Conservation (phyloP, 1,139 yeast species). For the Candida albicans region DNA sequence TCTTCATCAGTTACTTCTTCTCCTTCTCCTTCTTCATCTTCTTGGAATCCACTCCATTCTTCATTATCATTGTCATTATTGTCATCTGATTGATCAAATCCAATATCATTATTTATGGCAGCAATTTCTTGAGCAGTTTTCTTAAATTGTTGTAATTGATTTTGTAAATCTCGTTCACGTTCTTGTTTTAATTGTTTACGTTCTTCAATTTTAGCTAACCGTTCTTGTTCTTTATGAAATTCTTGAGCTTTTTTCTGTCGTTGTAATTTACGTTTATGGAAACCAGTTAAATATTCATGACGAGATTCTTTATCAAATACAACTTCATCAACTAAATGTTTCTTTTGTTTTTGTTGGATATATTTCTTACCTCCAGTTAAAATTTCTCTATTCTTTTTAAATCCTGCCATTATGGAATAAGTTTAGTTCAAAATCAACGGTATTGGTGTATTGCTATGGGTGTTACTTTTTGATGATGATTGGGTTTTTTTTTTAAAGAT, state of each 20-base stretch:
- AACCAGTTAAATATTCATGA: slow-evolving; percentile 85
- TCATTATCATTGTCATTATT: slow-evolving; percentile 31
- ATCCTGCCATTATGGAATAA: slow-evolving; percentile 3
- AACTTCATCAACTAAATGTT: slow-evolving; percentile 76
- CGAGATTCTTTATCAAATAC: slow-evolving; percentile 75
- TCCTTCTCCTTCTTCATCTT: slow-evolving; percentile 34
- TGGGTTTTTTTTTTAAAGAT: neutral
- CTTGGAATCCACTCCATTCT: slow-evolving; percentile 24
- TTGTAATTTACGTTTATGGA: slow-evolving; percentile 88
- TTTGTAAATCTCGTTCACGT: slow-evolving; percentile 62
- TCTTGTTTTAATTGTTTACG: slow-evolving; percentile 70
- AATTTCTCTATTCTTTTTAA: slow-evolving; percentile 68
- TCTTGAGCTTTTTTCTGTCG: slow-evolving; percentile 85
- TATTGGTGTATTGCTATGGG: neutral
- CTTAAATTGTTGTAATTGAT: slow-evolving; percentile 58
- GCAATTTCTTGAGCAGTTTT: slow-evolving; percentile 51
- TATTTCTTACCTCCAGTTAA: slow-evolving; percentile 87
- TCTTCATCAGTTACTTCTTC: no score
- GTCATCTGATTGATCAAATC: neutral
- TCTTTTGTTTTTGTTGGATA: slow-evolving; percentile 62
- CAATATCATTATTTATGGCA: slow-evolving; percentile 29
- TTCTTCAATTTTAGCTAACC: slow-evolving; percentile 73
- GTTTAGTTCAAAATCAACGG: neutral
- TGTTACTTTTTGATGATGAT: neutral
- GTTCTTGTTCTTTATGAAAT: slow-evolving; percentile 71